Conservation (phyloP, 2,329 filamentous ascomycete genomes). For the Xylaria sp. region DNA sequence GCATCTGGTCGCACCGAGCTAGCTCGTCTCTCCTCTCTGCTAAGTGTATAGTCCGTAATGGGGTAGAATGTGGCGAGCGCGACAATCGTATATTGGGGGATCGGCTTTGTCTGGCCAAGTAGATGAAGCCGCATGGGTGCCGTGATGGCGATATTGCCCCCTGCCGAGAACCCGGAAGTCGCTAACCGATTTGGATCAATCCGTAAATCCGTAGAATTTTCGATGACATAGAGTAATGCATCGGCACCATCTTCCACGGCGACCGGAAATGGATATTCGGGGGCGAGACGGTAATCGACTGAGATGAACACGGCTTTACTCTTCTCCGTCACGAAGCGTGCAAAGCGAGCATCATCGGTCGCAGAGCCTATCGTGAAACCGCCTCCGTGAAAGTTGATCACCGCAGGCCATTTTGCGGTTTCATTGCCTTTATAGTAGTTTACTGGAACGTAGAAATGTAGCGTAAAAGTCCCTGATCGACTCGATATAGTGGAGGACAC, state of each 20-base stretch:
- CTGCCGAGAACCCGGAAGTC: slow-evolving; percentile 72
- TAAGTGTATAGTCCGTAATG: slow-evolving; percentile 68
- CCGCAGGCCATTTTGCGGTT: slow-evolving; percentile 57
- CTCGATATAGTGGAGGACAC: slow-evolving; percentile 58
- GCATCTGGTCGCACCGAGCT: slow-evolving; percentile 65
- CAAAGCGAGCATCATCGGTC: slow-evolving; percentile 72
- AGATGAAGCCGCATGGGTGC: slow-evolving; percentile 51
- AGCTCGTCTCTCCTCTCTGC: slow-evolving; percentile 65
- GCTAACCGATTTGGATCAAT: slow-evolving; percentile 67
- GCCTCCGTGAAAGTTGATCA: slow-evolving; percentile 75
- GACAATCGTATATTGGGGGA: slow-evolving; percentile 58
- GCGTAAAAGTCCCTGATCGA: slow-evolving; percentile 49
- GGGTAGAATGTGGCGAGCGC: slow-evolving; percentile 71
- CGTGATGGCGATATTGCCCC: slow-evolving; percentile 65
- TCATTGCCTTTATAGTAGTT: slow-evolving; percentile 49
- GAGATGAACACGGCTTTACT: slow-evolving; percentile 69
- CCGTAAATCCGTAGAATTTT: slow-evolving; percentile 65
- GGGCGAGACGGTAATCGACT: slow-evolving; percentile 75
- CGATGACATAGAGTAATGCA: slow-evolving; percentile 68
- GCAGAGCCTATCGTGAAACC: slow-evolving; percentile 72
- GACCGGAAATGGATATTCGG: slow-evolving; percentile 71
- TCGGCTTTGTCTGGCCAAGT: slow-evolving; percentile 41
- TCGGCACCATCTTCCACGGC: slow-evolving; percentile 74
- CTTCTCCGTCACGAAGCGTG: slow-evolving; percentile 61
- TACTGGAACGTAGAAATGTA: slow-evolving; percentile 57